Conservation (phyloP, 352 stramenopile genomes). For the Ochromonadaceae sp. region DNA sequence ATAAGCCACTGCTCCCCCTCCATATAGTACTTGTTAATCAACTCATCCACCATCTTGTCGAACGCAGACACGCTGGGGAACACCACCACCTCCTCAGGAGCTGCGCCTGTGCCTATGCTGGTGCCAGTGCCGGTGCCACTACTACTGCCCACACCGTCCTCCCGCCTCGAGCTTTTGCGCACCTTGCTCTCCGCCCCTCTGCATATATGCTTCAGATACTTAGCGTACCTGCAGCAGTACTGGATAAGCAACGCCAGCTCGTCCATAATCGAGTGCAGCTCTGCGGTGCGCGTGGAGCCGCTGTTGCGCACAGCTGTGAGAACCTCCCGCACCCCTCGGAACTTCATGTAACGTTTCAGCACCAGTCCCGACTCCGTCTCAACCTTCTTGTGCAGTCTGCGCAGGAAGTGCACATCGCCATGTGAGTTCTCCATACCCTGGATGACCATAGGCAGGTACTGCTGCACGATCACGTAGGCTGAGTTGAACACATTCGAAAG, state of each 20-base stretch:
- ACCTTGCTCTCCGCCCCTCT: constrained; percentile 9
- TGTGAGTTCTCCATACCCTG: constrained; percentile 17
- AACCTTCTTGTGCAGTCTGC: background rate
- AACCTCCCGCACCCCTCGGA: background rate
- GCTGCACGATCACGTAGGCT: constrained; percentile 1
- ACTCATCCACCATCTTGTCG: constrained; percentile 15
- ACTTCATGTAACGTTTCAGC: constrained; percentile 17
- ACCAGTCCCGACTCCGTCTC: background rate
- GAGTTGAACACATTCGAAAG: constrained; percentile 13
- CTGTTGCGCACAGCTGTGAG: background rate
- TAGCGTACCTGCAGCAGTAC: constrained; percentile 6
- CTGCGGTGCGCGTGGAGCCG: background rate
- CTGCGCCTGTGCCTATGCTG: too few species aligned
- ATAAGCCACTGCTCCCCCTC: constrained; percentile 11
- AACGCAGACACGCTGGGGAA: constrained; percentile 1
- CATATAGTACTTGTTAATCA: constrained; percentile 13
- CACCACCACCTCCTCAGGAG: too few species aligned
- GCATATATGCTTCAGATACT: constrained; percentile 13
- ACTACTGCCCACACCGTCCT: too few species aligned
- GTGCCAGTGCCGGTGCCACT: too few species aligned
- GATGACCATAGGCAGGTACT: constrained; percentile 16
- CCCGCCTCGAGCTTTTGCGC: too few species aligned
- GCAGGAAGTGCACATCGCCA: constrained; percentile 12
- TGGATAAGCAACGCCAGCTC: constrained; percentile 14
- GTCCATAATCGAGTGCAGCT: constrained; percentile 12